phyloP scores from a whole-genome alignment of 1,284 basidiomycete genomes.

The Ceratobasidium sp. region DNA sequence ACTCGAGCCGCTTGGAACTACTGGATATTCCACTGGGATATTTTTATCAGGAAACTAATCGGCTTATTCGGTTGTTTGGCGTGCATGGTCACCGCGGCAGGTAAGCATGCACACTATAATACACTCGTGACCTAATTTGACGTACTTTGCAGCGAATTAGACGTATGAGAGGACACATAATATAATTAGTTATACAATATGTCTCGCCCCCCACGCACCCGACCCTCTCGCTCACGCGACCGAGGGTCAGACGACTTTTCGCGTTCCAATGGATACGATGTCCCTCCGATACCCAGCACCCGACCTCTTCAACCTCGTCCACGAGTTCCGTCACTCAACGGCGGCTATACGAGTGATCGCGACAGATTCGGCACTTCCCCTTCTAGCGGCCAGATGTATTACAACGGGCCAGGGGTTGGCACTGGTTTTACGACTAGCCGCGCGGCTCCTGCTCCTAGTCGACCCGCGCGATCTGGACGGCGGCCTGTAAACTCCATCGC shows the following conservation, averaged over 20 bases:
- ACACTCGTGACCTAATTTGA: neutral
- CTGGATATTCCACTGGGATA: too few relatives aligned
- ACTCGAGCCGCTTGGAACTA: too few relatives aligned
- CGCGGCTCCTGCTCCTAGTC: slow-evolving; percentile 36
- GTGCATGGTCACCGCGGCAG: too few relatives aligned
- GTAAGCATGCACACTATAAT: too few relatives aligned
- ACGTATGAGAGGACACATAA: slow-evolving; percentile 11
- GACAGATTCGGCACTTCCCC: slow-evolving; percentile 36
- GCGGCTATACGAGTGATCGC: slow-evolving; percentile 33
- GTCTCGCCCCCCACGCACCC: slow-evolving; percentile 35
- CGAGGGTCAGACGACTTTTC: slow-evolving; percentile 43
- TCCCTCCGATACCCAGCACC: slow-evolving; percentile 25
- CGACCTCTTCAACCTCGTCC: slow-evolving; percentile 40
- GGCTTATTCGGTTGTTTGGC: too few relatives aligned
- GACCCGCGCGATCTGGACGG: slow-evolving; percentile 52
- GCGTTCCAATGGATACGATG: slow-evolving; percentile 34
- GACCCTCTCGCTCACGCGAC: slow-evolving; percentile 40
- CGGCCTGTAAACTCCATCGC: slow-evolving; percentile 50
- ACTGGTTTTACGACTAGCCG: neutral
- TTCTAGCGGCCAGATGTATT: slow-evolving; percentile 30
- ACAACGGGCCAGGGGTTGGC: slow-evolving; percentile 1
- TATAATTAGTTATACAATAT: neutral
- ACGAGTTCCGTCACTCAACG: slow-evolving; percentile 40
- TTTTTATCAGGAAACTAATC: too few relatives aligned
- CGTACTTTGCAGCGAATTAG: neutral